Percentiles rank a stretch among this genome's conserved stretches.
These are phyloP conservation scores for Microsporum ferrugineum DNA, from an alignment of 2,329 filamentous ascomycete genomes.

Conservation along the genomic window DNA sequence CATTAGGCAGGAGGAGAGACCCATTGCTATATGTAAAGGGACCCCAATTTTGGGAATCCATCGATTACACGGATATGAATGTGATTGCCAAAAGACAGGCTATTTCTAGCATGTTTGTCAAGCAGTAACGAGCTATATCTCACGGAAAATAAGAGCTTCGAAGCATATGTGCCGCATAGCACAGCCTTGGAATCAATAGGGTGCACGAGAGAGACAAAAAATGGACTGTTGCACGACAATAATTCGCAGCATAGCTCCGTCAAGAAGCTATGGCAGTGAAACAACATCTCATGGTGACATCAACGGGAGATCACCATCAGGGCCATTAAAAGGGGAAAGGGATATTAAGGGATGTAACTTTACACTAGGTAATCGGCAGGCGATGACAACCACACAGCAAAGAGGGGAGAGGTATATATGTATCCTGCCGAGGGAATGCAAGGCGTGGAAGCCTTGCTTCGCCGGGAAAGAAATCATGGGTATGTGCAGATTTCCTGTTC, in stretches of 20 bases:
- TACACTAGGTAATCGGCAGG: not conserved
- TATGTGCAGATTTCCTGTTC: not conserved
- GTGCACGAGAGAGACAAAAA: not conserved
- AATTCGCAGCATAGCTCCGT: not conserved
- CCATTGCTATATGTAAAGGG: not conserved
- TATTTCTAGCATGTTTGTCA: constrained; percentile 3
- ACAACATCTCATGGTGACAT: not conserved
- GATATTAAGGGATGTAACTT: not conserved
- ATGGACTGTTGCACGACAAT: not conserved
- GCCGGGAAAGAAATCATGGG: not conserved
- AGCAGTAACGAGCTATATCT: not conserved
- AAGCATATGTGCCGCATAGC: not conserved
- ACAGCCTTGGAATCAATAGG: not conserved
- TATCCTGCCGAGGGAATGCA: not conserved
- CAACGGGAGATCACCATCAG: not conserved
- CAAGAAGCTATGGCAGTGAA: constrained; percentile 3
- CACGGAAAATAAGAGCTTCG: not conserved
- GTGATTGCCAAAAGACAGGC: not conserved
- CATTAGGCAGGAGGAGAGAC: not conserved
- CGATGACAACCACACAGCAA: not conserved
- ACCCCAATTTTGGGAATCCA: not conserved
- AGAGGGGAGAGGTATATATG: not conserved
- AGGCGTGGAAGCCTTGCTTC: not conserved
- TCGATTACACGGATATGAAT: not conserved
- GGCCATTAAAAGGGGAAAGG: not conserved